Evolutionary conservation across 2,329 filamentous ascomycete species (phyloP), one percentile per base, ranked within the genome.

Genomic region (Xylaria polymorpha): DNA sequence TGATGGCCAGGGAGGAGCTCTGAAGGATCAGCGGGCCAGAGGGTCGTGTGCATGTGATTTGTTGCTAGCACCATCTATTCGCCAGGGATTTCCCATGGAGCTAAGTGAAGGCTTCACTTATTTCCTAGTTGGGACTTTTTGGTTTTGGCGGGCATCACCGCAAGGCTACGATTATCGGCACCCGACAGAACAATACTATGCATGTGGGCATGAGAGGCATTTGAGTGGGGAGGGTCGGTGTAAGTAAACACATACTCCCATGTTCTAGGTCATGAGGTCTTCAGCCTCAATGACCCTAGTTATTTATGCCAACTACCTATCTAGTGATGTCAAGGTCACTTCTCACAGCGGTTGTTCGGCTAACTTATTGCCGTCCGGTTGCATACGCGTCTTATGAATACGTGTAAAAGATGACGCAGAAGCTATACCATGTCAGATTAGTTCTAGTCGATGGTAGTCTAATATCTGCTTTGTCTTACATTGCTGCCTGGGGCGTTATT

Each of bases 1-100:
- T 20, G 5, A 53, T 35, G 35, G 35, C 18, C 15, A 32, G 32
- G 6, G 18, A 35, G 60, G 50, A 56, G 37, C 22, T 25, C 39
- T 10, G 29, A 44, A 55, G 60, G 60, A 63, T 63, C n/a, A n/a
- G 39, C 32, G 60, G 60, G n/a, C 58, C 25, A 32, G 14, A 57
- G 25, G 48, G 46, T 51, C 12, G 29, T 51, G 48, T n/a, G 8
- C 46, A 53, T 61, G 35, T 55, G 60, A 63, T 63, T 37, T 10
- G 25, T 43, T 43, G 2, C 35, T 29, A 29, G 37, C 14, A n/a
- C 35, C 14, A 2, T 41, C 18, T 8, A 25, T 51, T 29, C 14
- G 29, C 35, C 18, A 46, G 46, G 58, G 46, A 29, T 29, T 29
- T 18, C 20, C 32, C 44, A 48, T 61, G 58, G 20, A 41, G 50